Conservation (phyloP, 257 asterid genomes). For the Catharanthus roseus region DNA sequence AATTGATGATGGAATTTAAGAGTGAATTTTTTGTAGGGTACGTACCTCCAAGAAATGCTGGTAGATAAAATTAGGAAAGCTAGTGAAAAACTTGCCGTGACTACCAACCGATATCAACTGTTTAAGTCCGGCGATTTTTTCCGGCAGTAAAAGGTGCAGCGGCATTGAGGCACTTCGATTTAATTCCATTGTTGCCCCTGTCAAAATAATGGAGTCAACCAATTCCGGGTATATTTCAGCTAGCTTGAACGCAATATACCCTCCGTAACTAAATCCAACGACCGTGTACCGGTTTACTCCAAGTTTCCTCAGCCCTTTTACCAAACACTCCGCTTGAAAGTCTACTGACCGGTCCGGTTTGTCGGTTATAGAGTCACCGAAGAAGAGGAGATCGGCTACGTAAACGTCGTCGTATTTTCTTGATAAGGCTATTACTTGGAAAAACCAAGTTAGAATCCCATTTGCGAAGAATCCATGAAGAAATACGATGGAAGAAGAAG, state of each 20-base stretch:
- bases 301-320: constrained; percentile 24
- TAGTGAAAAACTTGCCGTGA: constrained; percentile 12
- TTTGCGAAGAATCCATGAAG: constrained; percentile 2
- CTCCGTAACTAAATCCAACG: constrained; percentile 33
- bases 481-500: background rate
- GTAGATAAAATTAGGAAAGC: constrained; percentile 21
- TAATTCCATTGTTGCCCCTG: constrained; percentile 15
- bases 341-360: constrained; percentile 7
- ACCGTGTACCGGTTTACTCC: constrained; percentile 27
- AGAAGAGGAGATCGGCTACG: constrained; percentile 10
- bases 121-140: background rate
- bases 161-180: constrained; percentile 6
- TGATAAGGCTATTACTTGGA: background rate
- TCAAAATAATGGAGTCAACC: constrained; percentile 21
- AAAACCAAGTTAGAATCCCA: background rate
- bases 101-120: constrained; percentile 14
- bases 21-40: background rate
- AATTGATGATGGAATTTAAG: no score
- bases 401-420: background rate
- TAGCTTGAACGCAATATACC: constrained; percentile 20
- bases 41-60: constrained; percentile 21
- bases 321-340: constrained; percentile 24
- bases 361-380: constrained; percentile 9
- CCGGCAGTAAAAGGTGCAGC: constrained; percentile 24
- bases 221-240: constrained; percentile 23